Evolutionary conservation across 148 eudicot species (phyloP).

Genomic region (Hydrangea macrophylla): DNA sequence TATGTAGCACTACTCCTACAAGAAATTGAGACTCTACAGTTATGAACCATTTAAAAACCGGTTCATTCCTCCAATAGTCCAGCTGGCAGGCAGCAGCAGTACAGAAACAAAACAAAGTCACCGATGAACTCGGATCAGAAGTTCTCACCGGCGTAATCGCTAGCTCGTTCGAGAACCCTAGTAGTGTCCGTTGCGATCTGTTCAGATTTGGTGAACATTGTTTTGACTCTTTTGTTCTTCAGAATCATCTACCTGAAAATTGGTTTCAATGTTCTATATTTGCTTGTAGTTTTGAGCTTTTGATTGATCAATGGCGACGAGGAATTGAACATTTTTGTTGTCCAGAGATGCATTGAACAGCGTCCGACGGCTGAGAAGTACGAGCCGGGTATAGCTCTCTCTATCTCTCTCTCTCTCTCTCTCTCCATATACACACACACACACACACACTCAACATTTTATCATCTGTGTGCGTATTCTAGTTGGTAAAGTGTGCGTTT

Average conservation of each 20-base stretch:
- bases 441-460: no score
- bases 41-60: no score
- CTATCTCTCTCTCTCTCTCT: no score
- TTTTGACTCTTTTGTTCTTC: not conserved
- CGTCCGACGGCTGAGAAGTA: conserved; percentile 49
- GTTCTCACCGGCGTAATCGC: not conserved
- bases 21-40: no score
- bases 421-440: no score
- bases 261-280: not conserved
- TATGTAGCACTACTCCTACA: no score
- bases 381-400: conserved; percentile 59
- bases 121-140: not conserved
- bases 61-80: no score
- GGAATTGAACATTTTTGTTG: conserved; percentile 72
- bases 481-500: not conserved
- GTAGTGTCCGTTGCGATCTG: not conserved
- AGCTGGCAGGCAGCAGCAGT: no score
- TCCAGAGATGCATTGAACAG: conserved; percentile 81
- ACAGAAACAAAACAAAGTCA: no score
- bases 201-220: not conserved
- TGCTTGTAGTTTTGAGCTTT: not conserved
- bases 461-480: not conserved
- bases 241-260: conserved; percentile 7
- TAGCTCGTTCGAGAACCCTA: not conserved
- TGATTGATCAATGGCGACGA: conserved; percentile 55